Conservation (phyloP, 192 early-diverging fungal species). For the Funneliformis geosporum region DNA sequence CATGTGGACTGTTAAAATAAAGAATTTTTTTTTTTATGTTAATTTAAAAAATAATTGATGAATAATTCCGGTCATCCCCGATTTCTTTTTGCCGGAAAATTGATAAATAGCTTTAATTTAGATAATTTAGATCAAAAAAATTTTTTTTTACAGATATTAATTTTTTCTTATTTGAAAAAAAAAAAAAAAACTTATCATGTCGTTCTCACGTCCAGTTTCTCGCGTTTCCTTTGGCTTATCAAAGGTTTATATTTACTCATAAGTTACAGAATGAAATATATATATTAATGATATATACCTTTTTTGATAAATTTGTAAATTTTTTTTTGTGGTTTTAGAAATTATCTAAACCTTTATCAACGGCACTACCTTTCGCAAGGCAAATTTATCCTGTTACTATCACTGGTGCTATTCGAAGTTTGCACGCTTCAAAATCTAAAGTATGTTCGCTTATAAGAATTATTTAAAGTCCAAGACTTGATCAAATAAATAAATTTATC, state of each 20-base stretch:
- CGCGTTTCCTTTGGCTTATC: neutral
- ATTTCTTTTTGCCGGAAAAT: too few species aligned
- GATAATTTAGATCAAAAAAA: neutral
- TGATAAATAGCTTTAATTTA: neutral
- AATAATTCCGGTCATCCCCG: too few species aligned
- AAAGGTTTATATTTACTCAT: neutral
- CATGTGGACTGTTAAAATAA: too few species aligned
- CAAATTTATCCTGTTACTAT: neutral
- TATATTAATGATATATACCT: too few species aligned
- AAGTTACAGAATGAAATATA: too few species aligned
- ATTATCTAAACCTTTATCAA: neutral
- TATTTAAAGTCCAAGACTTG: too few species aligned
- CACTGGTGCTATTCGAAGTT: neutral
- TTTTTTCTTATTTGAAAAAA: neutral
- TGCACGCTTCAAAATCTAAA: constrained; percentile 7
- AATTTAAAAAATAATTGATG: too few species aligned
- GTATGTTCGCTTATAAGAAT: neutral
- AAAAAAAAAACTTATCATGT: neutral
- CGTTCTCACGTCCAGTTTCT: neutral
- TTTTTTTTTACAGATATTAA: neutral
- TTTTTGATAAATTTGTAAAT: neutral
- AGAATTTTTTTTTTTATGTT: too few species aligned
- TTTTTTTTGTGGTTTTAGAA: neutral
- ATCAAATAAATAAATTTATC: too few species aligned
- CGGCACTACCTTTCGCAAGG: neutral